Evolutionary conservation across 441 rosid species (phyloP).

Genomic region (Brassica balearica): DNA sequence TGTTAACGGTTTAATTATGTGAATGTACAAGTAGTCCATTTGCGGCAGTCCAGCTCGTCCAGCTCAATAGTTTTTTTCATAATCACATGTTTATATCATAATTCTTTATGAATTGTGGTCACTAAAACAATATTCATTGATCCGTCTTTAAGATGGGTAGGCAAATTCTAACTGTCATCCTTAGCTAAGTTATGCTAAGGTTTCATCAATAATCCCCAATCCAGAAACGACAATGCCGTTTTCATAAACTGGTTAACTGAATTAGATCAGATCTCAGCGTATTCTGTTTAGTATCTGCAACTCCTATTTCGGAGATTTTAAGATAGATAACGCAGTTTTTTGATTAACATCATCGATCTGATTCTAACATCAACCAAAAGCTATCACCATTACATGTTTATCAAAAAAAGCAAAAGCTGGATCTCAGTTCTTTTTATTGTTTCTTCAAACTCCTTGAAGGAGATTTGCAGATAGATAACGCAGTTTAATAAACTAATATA

Average conservation of each 20-base stretch:
- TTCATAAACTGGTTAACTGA: neutral
- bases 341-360: slow-evolving; percentile 50
- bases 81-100: no score
- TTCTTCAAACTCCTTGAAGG: slow-evolving; percentile 48
- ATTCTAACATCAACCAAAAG: slow-evolving; percentile 6
- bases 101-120: no score
- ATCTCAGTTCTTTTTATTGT: slow-evolving; percentile 47
- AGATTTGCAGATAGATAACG: slow-evolving; percentile 58
- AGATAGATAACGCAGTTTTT: slow-evolving; percentile 59
- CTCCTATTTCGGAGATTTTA: slow-evolving; percentile 38
- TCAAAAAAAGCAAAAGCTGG: slow-evolving; percentile 20
- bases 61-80: no score
- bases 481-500: slow-evolving; percentile 43
- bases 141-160: no score
- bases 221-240: no score
- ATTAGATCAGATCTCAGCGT: slow-evolving; percentile 43
- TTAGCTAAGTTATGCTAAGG: no score
- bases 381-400: neutral
- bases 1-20: no score
- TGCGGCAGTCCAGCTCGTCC: no score
- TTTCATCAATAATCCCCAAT: no score
- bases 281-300: slow-evolving; percentile 43
- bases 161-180: no score
- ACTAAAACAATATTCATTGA: no score
- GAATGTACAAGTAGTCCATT: no score